These are phyloP conservation scores for Mycena floridula DNA, from an alignment of 768 basidiomycete genomes.

Conservation along the genomic window DNA sequence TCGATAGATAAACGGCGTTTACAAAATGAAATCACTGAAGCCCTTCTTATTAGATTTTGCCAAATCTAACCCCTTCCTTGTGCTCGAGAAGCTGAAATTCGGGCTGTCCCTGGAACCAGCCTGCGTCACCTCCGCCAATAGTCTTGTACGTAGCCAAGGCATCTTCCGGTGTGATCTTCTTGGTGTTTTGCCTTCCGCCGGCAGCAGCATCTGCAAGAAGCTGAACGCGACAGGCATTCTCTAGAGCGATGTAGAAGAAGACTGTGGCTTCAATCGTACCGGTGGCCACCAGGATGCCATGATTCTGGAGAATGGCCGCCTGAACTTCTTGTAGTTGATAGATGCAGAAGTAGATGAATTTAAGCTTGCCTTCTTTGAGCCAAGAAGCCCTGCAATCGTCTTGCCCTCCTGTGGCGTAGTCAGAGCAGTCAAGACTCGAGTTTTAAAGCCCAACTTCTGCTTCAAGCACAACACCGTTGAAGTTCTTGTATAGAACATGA, in stretches of 20 bases:
- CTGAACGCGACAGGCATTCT: constrained; percentile 24
- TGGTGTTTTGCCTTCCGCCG: constrained; percentile 12
- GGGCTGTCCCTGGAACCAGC: constrained; percentile 15
- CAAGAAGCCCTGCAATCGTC: no score
- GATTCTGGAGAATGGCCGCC: constrained; percentile 21
- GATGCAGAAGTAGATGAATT: no score
- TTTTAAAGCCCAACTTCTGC: no score
- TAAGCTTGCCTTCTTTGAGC: no score
- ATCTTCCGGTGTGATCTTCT: constrained; percentile 18
- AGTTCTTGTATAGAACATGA: constrained; percentile 22
- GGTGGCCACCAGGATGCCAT: constrained; percentile 18
- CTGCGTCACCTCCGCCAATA: constrained; percentile 6
- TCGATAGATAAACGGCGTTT: no score
- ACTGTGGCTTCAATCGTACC: constrained; percentile 18
- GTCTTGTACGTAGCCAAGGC: constrained; percentile 15
- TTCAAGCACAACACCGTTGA: no score
- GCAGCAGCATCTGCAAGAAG: constrained; percentile 23
- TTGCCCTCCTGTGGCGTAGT: no score
- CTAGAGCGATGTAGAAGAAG: constrained; percentile 17
- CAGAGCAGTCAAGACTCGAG: no score
- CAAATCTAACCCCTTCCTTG: constrained; percentile 12
- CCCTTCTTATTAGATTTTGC: no score
- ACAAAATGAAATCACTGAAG: no score
- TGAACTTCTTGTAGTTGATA: no score
- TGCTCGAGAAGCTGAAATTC: constrained; percentile 16